Conservation (phyloP, 2,329 filamentous ascomycete species). For the Pezicula neosporulosa region DNA sequence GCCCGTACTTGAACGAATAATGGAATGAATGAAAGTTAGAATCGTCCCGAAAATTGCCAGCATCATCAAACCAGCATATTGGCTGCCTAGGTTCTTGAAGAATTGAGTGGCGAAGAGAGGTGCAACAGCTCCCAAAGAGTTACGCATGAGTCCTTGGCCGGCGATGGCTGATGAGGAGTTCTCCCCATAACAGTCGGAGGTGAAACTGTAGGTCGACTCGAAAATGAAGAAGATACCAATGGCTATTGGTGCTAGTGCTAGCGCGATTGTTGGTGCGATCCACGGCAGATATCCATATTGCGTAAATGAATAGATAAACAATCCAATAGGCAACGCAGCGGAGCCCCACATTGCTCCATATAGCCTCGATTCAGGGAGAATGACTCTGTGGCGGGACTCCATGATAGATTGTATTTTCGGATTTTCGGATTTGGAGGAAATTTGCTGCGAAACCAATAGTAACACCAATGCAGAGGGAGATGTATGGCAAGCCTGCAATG, state of each 20-base stretch:
- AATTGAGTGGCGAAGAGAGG: slow-evolving; percentile 73
- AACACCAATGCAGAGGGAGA: slow-evolving; percentile 36
- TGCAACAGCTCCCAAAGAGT: slow-evolving; percentile 75
- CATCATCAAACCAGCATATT: slow-evolving; percentile 64
- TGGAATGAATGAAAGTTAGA: slow-evolving; percentile 75
- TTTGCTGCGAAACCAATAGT: slow-evolving; percentile 35
- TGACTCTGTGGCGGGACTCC: slow-evolving; percentile 6
- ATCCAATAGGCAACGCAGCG: slow-evolving; percentile 68
- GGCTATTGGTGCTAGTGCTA: slow-evolving; percentile 57
- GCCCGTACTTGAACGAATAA: slow-evolving; percentile 63
- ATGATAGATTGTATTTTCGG: slow-evolving; percentile 38
- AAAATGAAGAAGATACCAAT: slow-evolving; percentile 82
- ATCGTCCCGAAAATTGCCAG: slow-evolving; percentile 52
- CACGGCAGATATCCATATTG: slow-evolving; percentile 53
- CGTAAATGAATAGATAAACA: slow-evolving; percentile 67
- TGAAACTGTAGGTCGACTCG: slow-evolving; percentile 83
- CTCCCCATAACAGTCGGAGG: slow-evolving; percentile 79
- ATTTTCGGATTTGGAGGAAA: slow-evolving; percentile 42
- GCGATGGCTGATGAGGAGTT: slow-evolving; percentile 84
- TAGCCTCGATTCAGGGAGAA: slow-evolving; percentile 66
- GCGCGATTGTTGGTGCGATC: slow-evolving; percentile 60
- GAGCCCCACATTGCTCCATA: slow-evolving; percentile 79
- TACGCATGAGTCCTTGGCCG: slow-evolving; percentile 80
- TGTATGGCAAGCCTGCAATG: slow-evolving; percentile 60
- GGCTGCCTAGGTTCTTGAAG: slow-evolving; percentile 68